Evolutionary conservation across 1,284 basidiomycete genomes (phyloP), one percentile per base, ranked within the genome.

Genomic region (Trichosporon ovoides): DNA sequence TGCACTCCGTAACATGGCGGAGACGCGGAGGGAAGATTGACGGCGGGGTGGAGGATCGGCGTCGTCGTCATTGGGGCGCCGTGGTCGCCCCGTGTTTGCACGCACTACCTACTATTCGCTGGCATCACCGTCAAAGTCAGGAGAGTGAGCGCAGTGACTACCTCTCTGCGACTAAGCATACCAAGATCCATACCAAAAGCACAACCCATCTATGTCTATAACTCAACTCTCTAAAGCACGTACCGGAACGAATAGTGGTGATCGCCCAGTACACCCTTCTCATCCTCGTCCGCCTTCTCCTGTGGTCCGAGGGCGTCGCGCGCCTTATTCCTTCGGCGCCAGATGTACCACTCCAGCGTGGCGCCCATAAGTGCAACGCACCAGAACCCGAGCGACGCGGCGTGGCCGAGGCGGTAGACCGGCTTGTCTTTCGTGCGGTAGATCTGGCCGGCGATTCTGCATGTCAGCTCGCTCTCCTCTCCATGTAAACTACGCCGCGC

Each of bases 341-440:
- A 56, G 48, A 56, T 16, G 6, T 22, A 56, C 48, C 48, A 56
- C 55, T 56, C 55, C 36, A 56, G 33, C 12, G 48, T 40, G 12
- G 49, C 48, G 20, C 40, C 38, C 14, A 40, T 34, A 36, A 56
- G 49, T 18, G 24, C 55, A 16, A 50, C 46, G 19, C 7, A 13
- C 55, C 55, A 56, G 49, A 56, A 56, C 22, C 22, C 37, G 16
- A 56, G 37, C 18, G 36, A 38, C 12, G 48, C 37, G 18, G 31
- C 55, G 35, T 56, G 55, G 36, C 55, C 55, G 18, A 51, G 37
- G 16, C 46, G 49, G 49, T 56, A 56, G 13, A 51, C 37, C 1
- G 55, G 55, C 33, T 56, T 56, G 48, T 56, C 18, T 11, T 18
- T n/a, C 3, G 55, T 56, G 31, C 55, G 48, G 49, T 51, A 56